These are phyloP conservation scores for Closterium sp. DNA, from an alignment of 139 green algal species.

Conservation along the genomic window DNA sequence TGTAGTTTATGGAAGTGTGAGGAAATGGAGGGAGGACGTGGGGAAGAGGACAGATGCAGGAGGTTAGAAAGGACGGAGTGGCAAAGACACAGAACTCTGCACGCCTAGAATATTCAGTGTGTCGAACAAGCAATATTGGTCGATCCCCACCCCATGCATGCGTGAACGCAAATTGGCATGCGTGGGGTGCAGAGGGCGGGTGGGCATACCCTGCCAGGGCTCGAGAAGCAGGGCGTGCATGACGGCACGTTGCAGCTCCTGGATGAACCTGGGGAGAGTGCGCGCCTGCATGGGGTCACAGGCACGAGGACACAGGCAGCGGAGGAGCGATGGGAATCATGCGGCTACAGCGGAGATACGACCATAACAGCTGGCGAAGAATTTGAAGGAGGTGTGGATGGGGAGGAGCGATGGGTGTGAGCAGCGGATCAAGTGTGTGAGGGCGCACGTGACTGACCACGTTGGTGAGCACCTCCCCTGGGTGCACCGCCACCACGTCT, in stretches of 20 bases:
- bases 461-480: conserved; percentile 45
- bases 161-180: too few relatives aligned
- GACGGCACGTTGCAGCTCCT: conserved; percentile 3
- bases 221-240: background rate
- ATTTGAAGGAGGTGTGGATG: too few relatives aligned
- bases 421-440: background rate
- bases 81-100: background rate
- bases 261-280: background rate
- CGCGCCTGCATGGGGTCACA: background rate
- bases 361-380: too few relatives aligned
- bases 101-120: background rate
- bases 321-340: too few relatives aligned
- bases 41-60: background rate
- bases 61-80: too few relatives aligned
- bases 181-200: background rate
- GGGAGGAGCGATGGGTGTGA: too few relatives aligned
- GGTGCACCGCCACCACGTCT: conserved; percentile 38
- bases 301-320: too few relatives aligned
- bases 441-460: conserved; percentile 18
- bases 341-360: too few relatives aligned
- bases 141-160: background rate
- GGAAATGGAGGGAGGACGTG: background rate
- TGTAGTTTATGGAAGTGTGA: background rate
- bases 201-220: background rate
- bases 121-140: background rate